phyloP scores from a whole-genome alignment of 2,329 filamentous ascomycete species.

The Cercospora janseana region DNA sequence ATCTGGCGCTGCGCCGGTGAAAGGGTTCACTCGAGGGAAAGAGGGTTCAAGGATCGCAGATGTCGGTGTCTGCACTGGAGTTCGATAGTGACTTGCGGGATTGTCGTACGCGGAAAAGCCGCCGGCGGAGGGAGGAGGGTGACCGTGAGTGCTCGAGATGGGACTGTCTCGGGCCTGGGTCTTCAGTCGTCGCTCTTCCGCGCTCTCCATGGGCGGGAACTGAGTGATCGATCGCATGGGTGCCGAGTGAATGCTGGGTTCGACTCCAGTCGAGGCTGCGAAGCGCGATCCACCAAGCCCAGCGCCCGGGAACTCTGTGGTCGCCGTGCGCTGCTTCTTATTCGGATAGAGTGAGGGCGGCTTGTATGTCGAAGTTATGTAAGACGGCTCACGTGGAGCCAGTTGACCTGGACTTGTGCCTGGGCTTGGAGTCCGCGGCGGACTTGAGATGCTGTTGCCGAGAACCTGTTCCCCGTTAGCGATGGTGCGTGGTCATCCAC shows the following conservation, averaged over 20 bases:
- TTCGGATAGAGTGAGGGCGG: constrained; percentile 38
- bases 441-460: constrained; percentile 33
- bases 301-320: constrained; percentile 5
- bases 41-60: constrained; percentile 24
- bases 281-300: constrained; percentile 17
- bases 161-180: constrained; percentile 18
- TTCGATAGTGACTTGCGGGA: constrained; percentile 23
- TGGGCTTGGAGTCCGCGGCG: constrained; percentile 34
- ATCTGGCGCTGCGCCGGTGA: constrained; percentile 21
- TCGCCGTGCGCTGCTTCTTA: constrained; percentile 36
- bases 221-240: constrained; percentile 17
- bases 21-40: constrained; percentile 20
- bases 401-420: constrained; percentile 29
- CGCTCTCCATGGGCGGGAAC: constrained; percentile 24
- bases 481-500: background rate
- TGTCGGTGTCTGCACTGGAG: constrained; percentile 27
- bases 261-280: constrained; percentile 20
- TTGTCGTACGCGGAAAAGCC: constrained; percentile 15
- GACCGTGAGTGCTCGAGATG: constrained; percentile 21
- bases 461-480: constrained; percentile 28
- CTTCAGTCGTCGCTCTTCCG: constrained; percentile 16
- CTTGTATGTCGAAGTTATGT: constrained; percentile 36
- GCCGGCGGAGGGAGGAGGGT: constrained; percentile 7
- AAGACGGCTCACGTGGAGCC: constrained; percentile 35
- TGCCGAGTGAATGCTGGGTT: constrained; percentile 9